A percentile compares a stretch with the other conserved stretches of the same genome.
Evolutionary conservation across 108 stramenopile genomes (phyloP).

Genomic region (Cyclotella baltica): DNA sequence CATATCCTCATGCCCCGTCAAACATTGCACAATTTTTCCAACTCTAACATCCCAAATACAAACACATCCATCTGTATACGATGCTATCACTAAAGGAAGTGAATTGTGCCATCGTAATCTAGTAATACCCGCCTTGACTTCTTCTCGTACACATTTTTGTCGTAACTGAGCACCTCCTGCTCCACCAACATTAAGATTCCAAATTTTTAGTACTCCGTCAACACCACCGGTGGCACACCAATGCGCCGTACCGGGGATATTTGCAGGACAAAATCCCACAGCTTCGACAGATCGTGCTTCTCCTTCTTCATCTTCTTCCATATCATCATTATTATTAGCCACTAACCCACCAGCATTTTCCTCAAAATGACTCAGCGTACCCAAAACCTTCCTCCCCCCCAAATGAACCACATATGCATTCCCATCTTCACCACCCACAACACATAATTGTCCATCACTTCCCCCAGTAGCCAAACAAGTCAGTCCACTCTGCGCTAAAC

Average conservation of each 20-base stretch:
- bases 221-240: conserved; percentile 92
- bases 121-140: conserved; percentile 65
- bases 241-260: conserved; percentile 58
- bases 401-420: conserved; percentile 89
- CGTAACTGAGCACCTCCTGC: conserved; percentile 44
- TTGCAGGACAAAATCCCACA: conserved; percentile 83
- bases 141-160: conserved; percentile 32
- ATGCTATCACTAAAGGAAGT: conserved; percentile 76
- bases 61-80: conserved; percentile 79
- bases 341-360: neutral
- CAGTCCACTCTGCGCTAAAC: conserved; percentile 64
- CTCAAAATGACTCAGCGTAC: conserved; percentile 81
- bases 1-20: conserved; percentile 89
- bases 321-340: conserved; percentile 18
- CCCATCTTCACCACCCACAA: conserved; percentile 90
- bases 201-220: conserved; percentile 88
- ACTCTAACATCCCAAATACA: conserved; percentile 92
- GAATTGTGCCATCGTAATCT: conserved; percentile 85
- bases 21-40: conserved; percentile 63
- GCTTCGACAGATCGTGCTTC: conserved; percentile 84
- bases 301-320: conserved; percentile 66
- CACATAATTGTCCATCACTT: conserved; percentile 64
- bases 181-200: conserved; percentile 74
- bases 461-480: conserved; percentile 74
- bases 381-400: conserved; percentile 84